These are phyloP conservation scores for Agrocybe pediades DNA, from an alignment of 768 basidiomycete species.

Conservation along the genomic window DNA sequence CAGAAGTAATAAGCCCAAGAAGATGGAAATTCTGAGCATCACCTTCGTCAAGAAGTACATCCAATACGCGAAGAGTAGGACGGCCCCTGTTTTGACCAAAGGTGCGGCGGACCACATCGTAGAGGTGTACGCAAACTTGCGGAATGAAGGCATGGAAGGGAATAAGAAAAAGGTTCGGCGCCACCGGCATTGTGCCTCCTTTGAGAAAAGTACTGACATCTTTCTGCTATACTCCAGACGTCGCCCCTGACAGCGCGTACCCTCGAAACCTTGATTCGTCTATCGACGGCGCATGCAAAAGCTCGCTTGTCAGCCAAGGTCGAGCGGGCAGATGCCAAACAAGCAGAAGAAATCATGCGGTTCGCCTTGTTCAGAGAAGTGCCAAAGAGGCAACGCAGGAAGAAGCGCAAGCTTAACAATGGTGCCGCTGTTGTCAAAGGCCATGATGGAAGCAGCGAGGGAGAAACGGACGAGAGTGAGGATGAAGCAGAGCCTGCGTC, in stretches of 20 bases:
- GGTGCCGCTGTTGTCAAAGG: constrained; percentile 56
- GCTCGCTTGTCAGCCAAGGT: constrained; percentile 87
- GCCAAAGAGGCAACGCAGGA: constrained; percentile 74
- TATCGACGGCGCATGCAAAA: constrained; percentile 98
- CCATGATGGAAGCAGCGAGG: constrained; percentile 52
- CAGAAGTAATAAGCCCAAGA: constrained; percentile 59
- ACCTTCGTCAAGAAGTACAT: constrained; percentile 98
- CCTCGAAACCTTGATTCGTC: constrained; percentile 96
- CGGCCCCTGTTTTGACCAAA: constrained; percentile 83
- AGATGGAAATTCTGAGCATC: constrained; percentile 87
- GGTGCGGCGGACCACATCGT: constrained; percentile 95
- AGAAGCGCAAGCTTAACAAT: constrained; percentile 85
- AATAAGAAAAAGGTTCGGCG: constrained; percentile 79
- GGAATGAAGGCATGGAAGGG: constrained; percentile 90
- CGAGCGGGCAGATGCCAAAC: constrained; percentile 80
- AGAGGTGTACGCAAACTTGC: constrained; percentile 84
- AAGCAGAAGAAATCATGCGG: constrained; percentile 93
- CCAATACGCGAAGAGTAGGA: constrained; percentile 92
- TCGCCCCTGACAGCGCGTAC: constrained; percentile 98
- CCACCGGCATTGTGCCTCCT: constrained; percentile 8
- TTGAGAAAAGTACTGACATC: neutral
- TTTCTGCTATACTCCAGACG: constrained; percentile 58
- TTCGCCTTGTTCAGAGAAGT: constrained; percentile 99
- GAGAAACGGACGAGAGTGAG: constrained; percentile 35
- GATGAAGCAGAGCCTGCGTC: constrained; percentile 35